Evolutionary conservation across 768 basidiomycete species (phyloP).

Genomic region (Macrolepiota dolichaula): DNA sequence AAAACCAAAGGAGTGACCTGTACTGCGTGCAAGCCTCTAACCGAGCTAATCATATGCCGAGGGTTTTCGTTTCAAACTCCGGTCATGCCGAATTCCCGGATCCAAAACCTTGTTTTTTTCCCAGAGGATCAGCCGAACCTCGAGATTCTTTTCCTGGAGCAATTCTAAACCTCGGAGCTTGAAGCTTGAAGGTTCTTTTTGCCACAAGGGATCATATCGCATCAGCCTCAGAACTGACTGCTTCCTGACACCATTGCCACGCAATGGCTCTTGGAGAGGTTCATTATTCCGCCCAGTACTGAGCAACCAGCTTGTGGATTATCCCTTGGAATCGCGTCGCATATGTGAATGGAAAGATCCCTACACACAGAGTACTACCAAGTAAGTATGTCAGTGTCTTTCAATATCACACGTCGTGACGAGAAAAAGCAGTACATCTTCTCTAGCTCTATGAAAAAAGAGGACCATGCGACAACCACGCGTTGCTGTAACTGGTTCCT

Average conservation of each 20-base stretch:
- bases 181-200: not conserved
- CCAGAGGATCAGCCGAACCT: no score
- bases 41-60: not conserved
- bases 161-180: no score
- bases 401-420: not conserved
- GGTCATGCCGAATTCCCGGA: not conserved
- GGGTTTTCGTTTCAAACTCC: not conserved
- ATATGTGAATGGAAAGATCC: not conserved
- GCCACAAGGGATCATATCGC: conserved; percentile 4
- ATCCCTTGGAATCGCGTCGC: not conserved
- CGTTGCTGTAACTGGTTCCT: not conserved
- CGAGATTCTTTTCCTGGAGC: no score
- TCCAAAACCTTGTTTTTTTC: not conserved
- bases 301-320: not conserved
- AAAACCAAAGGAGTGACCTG: no score
- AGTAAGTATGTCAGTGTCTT: not conserved
- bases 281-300: not conserved
- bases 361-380: not conserved
- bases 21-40: no score
- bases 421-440: not conserved
- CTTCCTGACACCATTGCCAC: not conserved
- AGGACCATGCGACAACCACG: not conserved
- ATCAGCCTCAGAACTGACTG: not conserved
- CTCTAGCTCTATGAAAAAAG: not conserved
- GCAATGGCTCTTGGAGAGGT: not conserved